Evolutionary conservation across 805 yeast genomes (phyloP).

Genomic region (Wickerhamomyces tratensis): DNA sequence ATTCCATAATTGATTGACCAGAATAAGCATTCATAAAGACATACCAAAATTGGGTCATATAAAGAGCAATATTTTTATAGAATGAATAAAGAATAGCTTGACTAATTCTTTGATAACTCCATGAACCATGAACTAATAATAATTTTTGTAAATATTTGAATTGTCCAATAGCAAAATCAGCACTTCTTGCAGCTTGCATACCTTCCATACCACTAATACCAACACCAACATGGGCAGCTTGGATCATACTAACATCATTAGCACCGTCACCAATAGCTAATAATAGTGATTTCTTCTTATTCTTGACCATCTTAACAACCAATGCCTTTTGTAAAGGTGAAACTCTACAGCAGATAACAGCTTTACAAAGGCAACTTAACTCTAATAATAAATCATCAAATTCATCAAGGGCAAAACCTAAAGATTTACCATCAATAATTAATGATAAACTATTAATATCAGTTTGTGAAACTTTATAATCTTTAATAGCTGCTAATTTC

Average conservation of each 20-base stretch:
- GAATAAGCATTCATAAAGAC: constrained; percentile 88
- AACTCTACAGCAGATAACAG: constrained; percentile 96
- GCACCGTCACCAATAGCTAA: constrained; percentile 99
- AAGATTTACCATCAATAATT: constrained; percentile 89
- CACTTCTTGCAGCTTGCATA: constrained; percentile 97
- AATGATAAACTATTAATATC: constrained; percentile 78
- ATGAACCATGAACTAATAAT: constrained; percentile 88
- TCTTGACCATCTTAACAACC: constrained; percentile 89
- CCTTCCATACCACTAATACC: constrained; percentile 99
- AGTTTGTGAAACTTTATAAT: constrained; percentile 54
- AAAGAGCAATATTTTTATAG: constrained; percentile 89
- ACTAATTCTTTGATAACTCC: constrained; percentile 95
- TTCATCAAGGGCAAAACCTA: constrained; percentile 79
- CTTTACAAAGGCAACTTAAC: constrained; percentile 80
- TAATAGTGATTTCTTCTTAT: constrained; percentile 61
- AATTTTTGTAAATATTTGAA: constrained; percentile 79
- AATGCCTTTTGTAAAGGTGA: constrained; percentile 96
- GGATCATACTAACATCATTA: constrained; percentile 97
- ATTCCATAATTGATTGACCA: constrained; percentile 93
- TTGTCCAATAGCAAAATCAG: constrained; percentile 95
- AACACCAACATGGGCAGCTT: constrained; percentile 98
- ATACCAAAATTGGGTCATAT: constrained; percentile 98
- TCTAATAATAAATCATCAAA: constrained; percentile 71
- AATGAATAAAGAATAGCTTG: constrained; percentile 90
- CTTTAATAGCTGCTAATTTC: constrained; percentile 64